Conservation (phyloP, 2,329 filamentous ascomycete genomes). For the Penicillium griseofulvum region DNA sequence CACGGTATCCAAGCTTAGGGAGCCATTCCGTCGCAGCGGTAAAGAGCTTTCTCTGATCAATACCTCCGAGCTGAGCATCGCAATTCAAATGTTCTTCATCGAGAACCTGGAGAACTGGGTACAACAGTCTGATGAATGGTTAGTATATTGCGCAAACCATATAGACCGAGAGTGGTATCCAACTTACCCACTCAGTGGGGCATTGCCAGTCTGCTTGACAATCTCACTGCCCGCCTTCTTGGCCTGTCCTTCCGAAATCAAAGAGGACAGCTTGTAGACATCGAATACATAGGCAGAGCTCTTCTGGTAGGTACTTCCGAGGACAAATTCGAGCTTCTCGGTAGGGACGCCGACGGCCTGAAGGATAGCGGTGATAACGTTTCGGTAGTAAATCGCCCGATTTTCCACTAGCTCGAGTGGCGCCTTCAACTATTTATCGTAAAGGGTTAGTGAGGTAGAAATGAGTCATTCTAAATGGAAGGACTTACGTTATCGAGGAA, state of each 20-base stretch:
- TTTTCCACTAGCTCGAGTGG: conserved; percentile 82
- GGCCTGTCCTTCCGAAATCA: conserved; percentile 65
- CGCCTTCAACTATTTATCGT: conserved; percentile 57
- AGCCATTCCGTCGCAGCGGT: conserved; percentile 73
- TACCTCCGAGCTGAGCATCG: conserved; percentile 81
- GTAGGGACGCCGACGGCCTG: conserved; percentile 75
- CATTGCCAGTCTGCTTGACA: conserved; percentile 84
- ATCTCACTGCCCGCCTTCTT: conserved; percentile 91
- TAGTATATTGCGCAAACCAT: not conserved
- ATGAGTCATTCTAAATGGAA: not conserved
- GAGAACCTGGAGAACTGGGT: conserved; percentile 83
- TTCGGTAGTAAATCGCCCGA: conserved; percentile 80
- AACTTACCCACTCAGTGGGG: conserved; percentile 27
- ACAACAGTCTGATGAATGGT: conserved; percentile 37
- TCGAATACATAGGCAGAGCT: conserved; percentile 76
- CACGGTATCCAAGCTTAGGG: conserved; percentile 79
- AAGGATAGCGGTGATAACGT: conserved; percentile 70
- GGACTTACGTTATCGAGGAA: conserved; percentile 38
- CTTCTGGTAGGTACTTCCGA: conserved; percentile 77
- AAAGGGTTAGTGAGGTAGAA: not conserved
- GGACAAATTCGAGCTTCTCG: conserved; percentile 76
- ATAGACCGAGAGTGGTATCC: not conserved
- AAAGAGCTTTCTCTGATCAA: conserved; percentile 33
- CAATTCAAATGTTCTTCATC: conserved; percentile 88
- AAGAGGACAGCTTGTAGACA: conserved; percentile 69